Base-by-base conservation (phyloP, 257 asterid species). In the Capsicum rhomboideum region DNA sequence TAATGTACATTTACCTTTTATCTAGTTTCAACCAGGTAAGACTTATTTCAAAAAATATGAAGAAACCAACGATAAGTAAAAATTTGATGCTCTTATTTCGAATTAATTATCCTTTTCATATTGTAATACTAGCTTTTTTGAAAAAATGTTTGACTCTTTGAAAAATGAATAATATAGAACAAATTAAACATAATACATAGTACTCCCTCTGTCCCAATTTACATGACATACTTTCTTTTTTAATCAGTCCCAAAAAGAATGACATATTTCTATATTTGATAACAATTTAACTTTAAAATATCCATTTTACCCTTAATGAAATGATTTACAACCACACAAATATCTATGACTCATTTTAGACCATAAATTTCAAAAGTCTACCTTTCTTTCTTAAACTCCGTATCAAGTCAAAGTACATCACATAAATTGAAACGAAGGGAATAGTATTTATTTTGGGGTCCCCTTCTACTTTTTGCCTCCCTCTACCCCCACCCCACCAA, bases 361-460 rank as follows among this genome's bases (percentile, higher is more conserved):
- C n/a, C n/a, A n/a, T n/a, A n/a, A n/a, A n/a, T n/a, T n/a, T n/a
- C n/a, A n/a, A n/a, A n/a, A n/a, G n/a, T n/a, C n/a, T n/a, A n/a
- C n/a, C n/a, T n/a, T n/a, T n/a, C n/a, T n/a, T n/a, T n/a, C n/a
- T n/a, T n/a, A n/a, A n/a, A n/a, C n/a, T n/a, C n/a, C n/a, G n/a
- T n/a, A n/a, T n/a, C n/a, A n/a, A n/a, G n/a, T n/a, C n/a, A n/a
- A n/a, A n/a, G n/a, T n/a, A n/a, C n/a, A n/a, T n/a, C n/a, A n/a
- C n/a, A n/a, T n/a, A n/a, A n/a, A n/a, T n/a, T n/a, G n/a, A n/a
- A n/a, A n/a, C n/a, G n/a, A n/a, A n/a, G n/a, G n/a, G n/a, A n/a
- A n/a, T n/a, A n/a, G n/a, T n/a, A 34, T 34, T 34, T 34, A 3
- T 2, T 55, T 71, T 77, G 85, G 75, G 93, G 94, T 89, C 94